These are phyloP conservation scores for Microcyclosporella mali DNA, from an alignment of 2,329 filamentous ascomycete species.

Conservation along the genomic window DNA sequence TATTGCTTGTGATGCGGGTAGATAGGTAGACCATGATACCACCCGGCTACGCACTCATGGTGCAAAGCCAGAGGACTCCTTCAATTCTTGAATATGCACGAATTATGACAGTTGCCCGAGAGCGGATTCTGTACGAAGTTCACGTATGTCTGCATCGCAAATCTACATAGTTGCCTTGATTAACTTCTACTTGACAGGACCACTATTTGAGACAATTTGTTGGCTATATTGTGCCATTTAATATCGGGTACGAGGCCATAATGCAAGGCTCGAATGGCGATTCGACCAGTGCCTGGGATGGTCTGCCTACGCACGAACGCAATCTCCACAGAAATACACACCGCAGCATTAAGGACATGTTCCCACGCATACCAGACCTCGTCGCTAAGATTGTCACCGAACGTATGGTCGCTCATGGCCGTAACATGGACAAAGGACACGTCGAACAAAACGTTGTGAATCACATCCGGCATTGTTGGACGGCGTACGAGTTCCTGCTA, in stretches of 20 bases:
- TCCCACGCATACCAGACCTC: conserved; percentile 6
- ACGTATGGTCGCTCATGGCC: conserved; percentile 1
- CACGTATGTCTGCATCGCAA: conserved; percentile 1
- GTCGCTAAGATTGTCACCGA: conserved; percentile 10
- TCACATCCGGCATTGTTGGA: conserved; percentile 11
- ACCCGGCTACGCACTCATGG: neutral
- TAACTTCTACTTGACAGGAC: neutral
- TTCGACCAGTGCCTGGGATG: conserved; percentile 1
- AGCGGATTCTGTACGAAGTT: conserved; percentile 14
- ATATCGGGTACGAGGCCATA: conserved; percentile 6
- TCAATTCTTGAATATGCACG: conserved; percentile 10
- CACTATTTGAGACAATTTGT: conserved; percentile 2
- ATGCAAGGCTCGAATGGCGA: conserved; percentile 1
- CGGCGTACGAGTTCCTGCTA: conserved; percentile 8
- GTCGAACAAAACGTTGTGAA: conserved; percentile 11
- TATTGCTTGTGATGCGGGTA: neutral
- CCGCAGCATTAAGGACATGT: conserved; percentile 10
- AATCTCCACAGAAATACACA: conserved; percentile 1
- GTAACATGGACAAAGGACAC: conserved; percentile 1
- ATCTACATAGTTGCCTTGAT: too few species aligned
- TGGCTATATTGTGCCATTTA: conserved; percentile 10
- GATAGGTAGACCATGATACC: neutral
- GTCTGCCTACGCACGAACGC: conserved; percentile 1
- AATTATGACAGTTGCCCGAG: conserved; percentile 9
- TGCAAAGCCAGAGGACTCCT: neutral